Percentiles rank a stretch among this genome's conserved stretches.
Conservation (phyloP, 1,139 yeast species). For the Candida albicans region DNA sequence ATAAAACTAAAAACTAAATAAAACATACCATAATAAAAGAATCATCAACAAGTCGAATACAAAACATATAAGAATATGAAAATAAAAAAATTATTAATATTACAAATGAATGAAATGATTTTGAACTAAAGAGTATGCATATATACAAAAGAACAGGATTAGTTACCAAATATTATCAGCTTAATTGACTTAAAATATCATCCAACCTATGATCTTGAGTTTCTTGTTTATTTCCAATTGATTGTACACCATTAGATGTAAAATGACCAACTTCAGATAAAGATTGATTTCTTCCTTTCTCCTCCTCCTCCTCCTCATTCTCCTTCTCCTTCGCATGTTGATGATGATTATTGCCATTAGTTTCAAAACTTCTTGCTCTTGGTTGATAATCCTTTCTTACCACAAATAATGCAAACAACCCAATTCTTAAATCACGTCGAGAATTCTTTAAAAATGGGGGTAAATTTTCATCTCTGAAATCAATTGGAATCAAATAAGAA, state of each 20-base stretch:
- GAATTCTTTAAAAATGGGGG: constrained; percentile 28
- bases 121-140: not conserved
- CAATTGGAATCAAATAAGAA: constrained; percentile 57
- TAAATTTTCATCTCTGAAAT: constrained; percentile 24
- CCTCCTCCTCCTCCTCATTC: no score
- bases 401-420: constrained; percentile 47
- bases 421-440: constrained; percentile 21
- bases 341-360: not conserved
- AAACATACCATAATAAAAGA: no score
- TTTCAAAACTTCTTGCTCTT: not conserved
- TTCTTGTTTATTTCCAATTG: no score
- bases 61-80: no score
- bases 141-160: not conserved
- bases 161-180: not conserved
- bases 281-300: no score
- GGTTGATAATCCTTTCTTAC: constrained; percentile 45
- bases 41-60: no score
- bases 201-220: not conserved
- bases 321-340: not conserved
- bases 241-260: no score
- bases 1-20: no score
- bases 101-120: not conserved
- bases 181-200: not conserved
- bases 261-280: no score
- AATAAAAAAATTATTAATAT: not conserved